These are phyloP conservation scores for Singerocomus rubriflavus DNA, from an alignment of 1,284 basidiomycete genomes.

Conservation along the genomic window DNA sequence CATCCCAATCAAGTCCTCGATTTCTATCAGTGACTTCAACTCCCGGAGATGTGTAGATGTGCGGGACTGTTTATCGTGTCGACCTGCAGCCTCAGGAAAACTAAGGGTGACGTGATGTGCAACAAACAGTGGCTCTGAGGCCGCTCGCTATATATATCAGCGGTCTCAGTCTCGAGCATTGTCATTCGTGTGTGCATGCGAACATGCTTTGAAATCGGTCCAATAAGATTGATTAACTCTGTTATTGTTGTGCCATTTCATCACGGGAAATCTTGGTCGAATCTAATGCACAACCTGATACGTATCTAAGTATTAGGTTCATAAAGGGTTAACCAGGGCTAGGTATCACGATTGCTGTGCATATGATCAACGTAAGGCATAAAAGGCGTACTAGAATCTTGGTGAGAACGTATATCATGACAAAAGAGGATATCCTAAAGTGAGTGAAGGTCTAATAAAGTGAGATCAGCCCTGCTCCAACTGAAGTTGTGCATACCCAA, in stretches of 20 bases:
- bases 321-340: background rate
- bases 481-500: slow-evolving; percentile 3
- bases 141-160: background rate
- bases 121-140: background rate
- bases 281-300: background rate
- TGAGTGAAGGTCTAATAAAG: background rate
- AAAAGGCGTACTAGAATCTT: too few species aligned
- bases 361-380: too few species aligned
- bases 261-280: too few species aligned
- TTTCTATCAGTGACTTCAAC: too few species aligned
- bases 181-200: background rate
- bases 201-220: background rate
- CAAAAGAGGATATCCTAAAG: background rate
- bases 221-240: too few species aligned
- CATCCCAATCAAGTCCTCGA: too few species aligned
- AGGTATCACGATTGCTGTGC: background rate
- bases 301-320: background rate
- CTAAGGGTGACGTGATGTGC: too few species aligned
- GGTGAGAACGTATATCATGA: too few species aligned
- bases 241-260: background rate
- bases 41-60: too few species aligned
- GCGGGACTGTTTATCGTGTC: too few species aligned
- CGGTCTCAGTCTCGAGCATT: background rate
- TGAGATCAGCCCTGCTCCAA: background rate
- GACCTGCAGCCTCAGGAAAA: too few species aligned